phyloP scores from a whole-genome alignment of 306 rosid genomes.

The Aeschynomene evenia region DNA sequence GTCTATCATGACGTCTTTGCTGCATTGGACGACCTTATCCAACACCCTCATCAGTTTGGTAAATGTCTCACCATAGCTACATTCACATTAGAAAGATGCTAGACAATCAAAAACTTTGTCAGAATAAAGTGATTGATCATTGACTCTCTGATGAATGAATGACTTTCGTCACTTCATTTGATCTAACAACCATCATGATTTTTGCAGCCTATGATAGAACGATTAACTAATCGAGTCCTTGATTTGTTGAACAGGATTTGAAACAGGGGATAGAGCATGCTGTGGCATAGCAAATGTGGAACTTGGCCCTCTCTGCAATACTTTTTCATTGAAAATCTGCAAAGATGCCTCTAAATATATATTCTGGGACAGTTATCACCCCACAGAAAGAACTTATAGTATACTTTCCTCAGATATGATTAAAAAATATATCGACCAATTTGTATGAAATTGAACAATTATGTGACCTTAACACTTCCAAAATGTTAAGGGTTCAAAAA shows the following conservation, averaged over 20 bases:
- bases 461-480: neutral
- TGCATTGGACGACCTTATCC: conserved; percentile 28
- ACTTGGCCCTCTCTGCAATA: conserved; percentile 39
- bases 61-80: neutral
- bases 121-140: too few species aligned
- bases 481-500: neutral
- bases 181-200: too few species aligned
- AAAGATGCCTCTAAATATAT: conserved; percentile 45
- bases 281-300: conserved; percentile 59
- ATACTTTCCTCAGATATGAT: neutral
- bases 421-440: neutral
- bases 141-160: too few species aligned
- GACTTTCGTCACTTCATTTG: too few species aligned
- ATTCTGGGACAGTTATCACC: conserved; percentile 74
- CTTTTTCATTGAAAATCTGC: conserved; percentile 27
- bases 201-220: neutral
- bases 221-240: neutral
- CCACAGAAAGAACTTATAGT: conserved; percentile 36
- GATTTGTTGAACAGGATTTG: conserved; percentile 51
- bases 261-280: conserved; percentile 39
- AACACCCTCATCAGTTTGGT: conserved; percentile 43
- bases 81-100: neutral
- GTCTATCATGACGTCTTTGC: conserved; percentile 44
- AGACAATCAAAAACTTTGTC: too few species aligned
- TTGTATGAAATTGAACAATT: conserved; percentile 32